Evolutionary conservation across 495 filamentous ascomycete genomes (phyloP).

Genomic region (Durotheca rogersii): DNA sequence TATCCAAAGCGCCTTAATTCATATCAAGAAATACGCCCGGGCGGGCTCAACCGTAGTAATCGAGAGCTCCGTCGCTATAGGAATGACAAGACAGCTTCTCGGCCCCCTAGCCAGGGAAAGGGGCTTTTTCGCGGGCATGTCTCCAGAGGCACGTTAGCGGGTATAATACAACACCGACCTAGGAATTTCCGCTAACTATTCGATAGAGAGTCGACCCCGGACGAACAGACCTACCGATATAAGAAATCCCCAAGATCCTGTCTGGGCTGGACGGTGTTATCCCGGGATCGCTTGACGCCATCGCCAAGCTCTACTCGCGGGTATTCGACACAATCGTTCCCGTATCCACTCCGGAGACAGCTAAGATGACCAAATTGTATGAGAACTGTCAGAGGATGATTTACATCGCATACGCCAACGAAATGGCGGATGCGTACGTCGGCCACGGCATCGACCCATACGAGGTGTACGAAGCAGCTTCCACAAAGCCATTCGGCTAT

Average conservation of each 20-base stretch:
- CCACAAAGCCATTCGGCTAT: constrained; percentile 45
- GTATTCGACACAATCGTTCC: constrained; percentile 39
- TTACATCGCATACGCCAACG: constrained; percentile 43
- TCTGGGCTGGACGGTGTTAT: constrained; percentile 38
- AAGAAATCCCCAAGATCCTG: constrained; percentile 40
- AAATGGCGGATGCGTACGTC: constrained; percentile 45
- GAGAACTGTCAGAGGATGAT: constrained; percentile 48
- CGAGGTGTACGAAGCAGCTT: constrained; percentile 40
- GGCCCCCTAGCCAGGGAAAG: constrained; percentile 26
- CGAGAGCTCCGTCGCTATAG: constrained; percentile 41
- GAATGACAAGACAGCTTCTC: constrained; percentile 41
- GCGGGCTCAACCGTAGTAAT: constrained; percentile 39
- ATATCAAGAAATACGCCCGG: constrained; percentile 32
- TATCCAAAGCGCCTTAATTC: constrained; percentile 32
- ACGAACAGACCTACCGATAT: constrained; percentile 28
- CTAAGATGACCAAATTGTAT: constrained; percentile 47
- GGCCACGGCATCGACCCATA: constrained; percentile 40
- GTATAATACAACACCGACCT: background rate
- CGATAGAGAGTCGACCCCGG: constrained; percentile 42
- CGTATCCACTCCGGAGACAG: constrained; percentile 42
- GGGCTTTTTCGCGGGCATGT: constrained; percentile 40
- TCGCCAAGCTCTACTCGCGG: constrained; percentile 34
- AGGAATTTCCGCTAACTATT: constrained; percentile 3
- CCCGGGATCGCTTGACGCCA: constrained; percentile 35
- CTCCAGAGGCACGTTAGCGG: constrained; percentile 34